Evolutionary conservation across 2,329 filamentous ascomycete genomes (phyloP), one percentile per base, ranked within the genome.

Genomic region (Passalora sequoiae): DNA sequence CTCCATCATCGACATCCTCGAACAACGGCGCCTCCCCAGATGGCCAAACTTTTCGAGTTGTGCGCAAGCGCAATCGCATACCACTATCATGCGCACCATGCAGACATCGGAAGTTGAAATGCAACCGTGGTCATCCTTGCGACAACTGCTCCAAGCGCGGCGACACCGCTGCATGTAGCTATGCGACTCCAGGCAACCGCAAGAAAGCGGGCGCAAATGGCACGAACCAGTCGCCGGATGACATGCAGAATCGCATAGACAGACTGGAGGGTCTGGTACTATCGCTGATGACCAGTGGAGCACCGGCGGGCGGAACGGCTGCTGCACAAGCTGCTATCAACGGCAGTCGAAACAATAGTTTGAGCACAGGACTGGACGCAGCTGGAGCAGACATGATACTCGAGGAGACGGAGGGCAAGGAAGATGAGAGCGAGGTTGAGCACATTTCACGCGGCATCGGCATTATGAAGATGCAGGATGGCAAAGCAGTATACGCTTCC

Each of bases 171-270:
- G 84, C 86, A 44, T 97, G 91, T 70, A 85, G 84, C 54, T 97
- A 96, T 71, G 89, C 88, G 35, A 70, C 76, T 56, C 68, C 73
- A 24, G 72, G 67, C 40, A 76, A 81, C 39, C 83, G 87, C 56
- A 92, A 87, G 68, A 94, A 87, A 74, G 81, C 66, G 44, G 44
- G 46, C 37, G 49, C 42, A 13, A 44, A 40, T 16, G 54, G 53
- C 15, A 40, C 58, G 2, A 62, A 59, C 33, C 74, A 76, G 44
- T 74, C 77, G 56, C 88, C 91, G 38, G 89, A 95, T 75, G 91
- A 96, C 67, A 96, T 97, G 91, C 91, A 97, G 71, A 94, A 94
- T 63, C 85, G 92, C 64, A 97, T 97, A 69, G 89, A 97, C 71
- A 81, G 91, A 58, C 75, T 97, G 54, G 91, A 97, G 75, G 85